Percentiles rank a stretch among this genome's conserved stretches.
These are phyloP conservation scores for Botryosphaeria dothidea DNA, from an alignment of 2,329 filamentous ascomycete genomes.

Conservation along the genomic window DNA sequence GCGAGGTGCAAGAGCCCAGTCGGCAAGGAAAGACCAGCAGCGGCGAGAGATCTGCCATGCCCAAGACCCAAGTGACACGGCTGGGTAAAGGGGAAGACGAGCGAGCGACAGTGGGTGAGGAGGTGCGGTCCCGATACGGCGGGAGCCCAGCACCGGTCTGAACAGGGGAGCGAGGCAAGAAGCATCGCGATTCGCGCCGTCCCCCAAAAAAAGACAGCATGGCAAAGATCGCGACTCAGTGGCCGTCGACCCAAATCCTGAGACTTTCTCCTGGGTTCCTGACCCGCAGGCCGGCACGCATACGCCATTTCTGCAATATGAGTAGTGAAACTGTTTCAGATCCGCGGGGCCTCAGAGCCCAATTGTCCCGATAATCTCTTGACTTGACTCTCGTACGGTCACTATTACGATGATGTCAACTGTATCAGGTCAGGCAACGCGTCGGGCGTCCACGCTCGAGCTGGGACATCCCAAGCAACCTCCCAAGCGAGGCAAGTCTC, in stretches of 20 bases:
- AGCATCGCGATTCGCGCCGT: constrained; percentile 2
- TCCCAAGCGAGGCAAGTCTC: background rate
- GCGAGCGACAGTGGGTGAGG: background rate
- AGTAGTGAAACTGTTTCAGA: background rate
- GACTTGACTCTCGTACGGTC: background rate
- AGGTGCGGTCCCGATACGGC: background rate
- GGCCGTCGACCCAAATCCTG: background rate
- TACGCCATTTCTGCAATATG: background rate
- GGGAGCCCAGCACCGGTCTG: background rate
- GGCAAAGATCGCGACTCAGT: constrained; percentile 5
- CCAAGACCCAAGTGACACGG: background rate
- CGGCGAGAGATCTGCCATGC: constrained; percentile 1
- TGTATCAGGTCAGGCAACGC: background rate
- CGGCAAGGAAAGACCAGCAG: background rate
- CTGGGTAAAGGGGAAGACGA: background rate
- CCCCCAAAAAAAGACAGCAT: background rate
- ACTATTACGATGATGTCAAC: background rate
- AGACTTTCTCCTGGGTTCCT: background rate
- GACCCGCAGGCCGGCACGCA: background rate
- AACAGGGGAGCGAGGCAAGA: background rate
- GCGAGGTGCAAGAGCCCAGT: background rate
- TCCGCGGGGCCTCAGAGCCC: background rate
- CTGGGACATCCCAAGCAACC: background rate
- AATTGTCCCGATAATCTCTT: background rate
- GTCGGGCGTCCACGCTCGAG: background rate